Conservation (phyloP, 2,329 filamentous ascomycete genomes). For the Boeremia exigua region DNA sequence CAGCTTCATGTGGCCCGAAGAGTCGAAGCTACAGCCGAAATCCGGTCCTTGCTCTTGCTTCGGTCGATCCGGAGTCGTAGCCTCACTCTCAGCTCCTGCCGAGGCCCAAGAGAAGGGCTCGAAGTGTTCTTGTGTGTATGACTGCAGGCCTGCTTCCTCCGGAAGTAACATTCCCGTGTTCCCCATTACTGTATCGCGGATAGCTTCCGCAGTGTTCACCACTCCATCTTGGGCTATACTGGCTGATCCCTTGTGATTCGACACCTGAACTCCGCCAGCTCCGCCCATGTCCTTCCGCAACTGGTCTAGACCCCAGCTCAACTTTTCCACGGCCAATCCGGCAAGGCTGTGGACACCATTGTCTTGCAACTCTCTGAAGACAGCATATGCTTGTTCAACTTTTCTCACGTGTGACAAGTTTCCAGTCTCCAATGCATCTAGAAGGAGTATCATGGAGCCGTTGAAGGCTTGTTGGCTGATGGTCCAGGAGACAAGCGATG, state of each 20-base stretch:
- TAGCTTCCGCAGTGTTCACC: conserved; percentile 17
- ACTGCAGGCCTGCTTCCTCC: conserved; percentile 54
- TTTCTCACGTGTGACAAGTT: conserved; percentile 40
- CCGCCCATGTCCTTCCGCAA: conserved; percentile 25
- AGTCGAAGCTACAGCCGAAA: conserved; percentile 20
- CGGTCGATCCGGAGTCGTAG: conserved; percentile 1
- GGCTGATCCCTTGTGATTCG: conserved; percentile 15
- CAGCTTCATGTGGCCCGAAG: conserved; percentile 10
- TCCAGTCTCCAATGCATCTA: conserved; percentile 54
- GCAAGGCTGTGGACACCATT: conserved; percentile 55
- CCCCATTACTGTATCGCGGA: conserved; percentile 53
- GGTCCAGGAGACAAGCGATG: conserved; percentile 56
- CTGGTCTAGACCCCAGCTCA: conserved; percentile 42
- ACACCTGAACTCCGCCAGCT: conserved; percentile 7
- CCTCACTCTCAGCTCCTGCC: conserved; percentile 19
- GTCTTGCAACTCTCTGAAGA: conserved; percentile 52
- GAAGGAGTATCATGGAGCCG: conserved; percentile 56
- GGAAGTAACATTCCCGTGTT: conserved; percentile 56
- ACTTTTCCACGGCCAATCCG: conserved; percentile 50
- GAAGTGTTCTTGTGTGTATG: conserved; percentile 41
- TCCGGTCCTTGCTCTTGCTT: conserved; percentile 20
- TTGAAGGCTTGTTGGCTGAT: conserved; percentile 59
- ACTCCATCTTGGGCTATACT: conserved; percentile 18
- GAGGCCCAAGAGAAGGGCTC: conserved; percentile 41
- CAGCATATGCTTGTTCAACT: conserved; percentile 50